Evolutionary conservation across 208 protist genomes (phyloP).

Genomic region (Leishmania arabica): DNA sequence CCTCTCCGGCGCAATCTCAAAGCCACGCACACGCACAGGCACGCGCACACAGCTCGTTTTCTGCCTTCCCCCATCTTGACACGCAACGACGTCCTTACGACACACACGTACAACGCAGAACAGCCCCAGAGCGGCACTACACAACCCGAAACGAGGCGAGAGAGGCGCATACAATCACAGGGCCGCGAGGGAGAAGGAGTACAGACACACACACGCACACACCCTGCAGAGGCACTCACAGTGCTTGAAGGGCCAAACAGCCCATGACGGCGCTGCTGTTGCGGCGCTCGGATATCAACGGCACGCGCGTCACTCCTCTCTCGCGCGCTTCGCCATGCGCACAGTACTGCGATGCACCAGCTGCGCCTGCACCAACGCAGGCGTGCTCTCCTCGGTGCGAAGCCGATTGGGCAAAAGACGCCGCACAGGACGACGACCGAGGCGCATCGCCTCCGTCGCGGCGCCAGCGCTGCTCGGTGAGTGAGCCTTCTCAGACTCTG

Average conservation of each 20-base stretch:
- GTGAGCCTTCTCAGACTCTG: background rate
- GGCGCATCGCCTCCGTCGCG: background rate
- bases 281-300: background rate
- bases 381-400: slow-evolving; percentile 21
- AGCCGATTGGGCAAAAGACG: slow-evolving; percentile 32
- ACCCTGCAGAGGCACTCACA: background rate
- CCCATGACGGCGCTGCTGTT: background rate
- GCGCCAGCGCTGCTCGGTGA: background rate
- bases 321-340: slow-evolving; percentile 29
- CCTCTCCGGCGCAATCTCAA: background rate
- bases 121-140: background rate
- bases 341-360: slow-evolving; percentile 53
- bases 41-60: background rate
- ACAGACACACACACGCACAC: background rate
- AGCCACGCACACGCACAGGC: background rate
- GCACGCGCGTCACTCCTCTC: slow-evolving; percentile 14
- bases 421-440: slow-evolving; percentile 14
- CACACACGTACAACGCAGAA: background rate
- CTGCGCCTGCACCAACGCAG: slow-evolving; percentile 43
- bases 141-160: background rate
- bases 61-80: background rate
- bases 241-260: background rate
- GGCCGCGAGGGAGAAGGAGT: background rate
- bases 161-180: background rate
- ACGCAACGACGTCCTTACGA: background rate